These are phyloP conservation scores for Stagonosporopsis vannaccii DNA, from an alignment of 2,329 filamentous ascomycete genomes.

Conservation along the genomic window DNA sequence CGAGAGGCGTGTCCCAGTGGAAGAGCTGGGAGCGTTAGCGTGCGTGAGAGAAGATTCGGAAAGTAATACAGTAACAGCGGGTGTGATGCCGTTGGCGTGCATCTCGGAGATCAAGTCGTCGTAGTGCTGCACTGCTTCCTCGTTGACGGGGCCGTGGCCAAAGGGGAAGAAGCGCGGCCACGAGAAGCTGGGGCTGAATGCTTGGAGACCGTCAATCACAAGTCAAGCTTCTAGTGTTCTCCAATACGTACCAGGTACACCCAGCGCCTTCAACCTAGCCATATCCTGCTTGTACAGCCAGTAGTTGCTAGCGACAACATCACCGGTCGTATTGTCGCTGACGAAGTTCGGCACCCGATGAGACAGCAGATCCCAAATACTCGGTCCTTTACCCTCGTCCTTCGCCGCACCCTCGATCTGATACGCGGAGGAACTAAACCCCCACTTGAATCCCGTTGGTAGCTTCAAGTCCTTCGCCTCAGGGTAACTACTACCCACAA, in stretches of 20 bases:
- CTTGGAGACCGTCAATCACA: constrained; percentile 6
- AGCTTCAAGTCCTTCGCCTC: constrained; percentile 49
- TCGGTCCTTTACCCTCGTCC: constrained; percentile 53
- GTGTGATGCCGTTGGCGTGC: constrained; percentile 45
- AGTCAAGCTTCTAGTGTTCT: not conserved
- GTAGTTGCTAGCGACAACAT: constrained; percentile 53
- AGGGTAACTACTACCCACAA: constrained; percentile 48
- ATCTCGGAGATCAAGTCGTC: constrained; percentile 51
- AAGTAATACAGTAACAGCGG: constrained; percentile 39
- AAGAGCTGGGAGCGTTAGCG: constrained; percentile 36
- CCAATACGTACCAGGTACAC: constrained; percentile 30
- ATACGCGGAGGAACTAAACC: constrained; percentile 51
- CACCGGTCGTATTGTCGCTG: constrained; percentile 51
- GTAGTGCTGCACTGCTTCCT: constrained; percentile 48
- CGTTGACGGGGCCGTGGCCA: constrained; percentile 48
- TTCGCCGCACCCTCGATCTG: constrained; percentile 55
- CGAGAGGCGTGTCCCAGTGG: constrained; percentile 54
- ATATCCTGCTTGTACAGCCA: constrained; percentile 55
- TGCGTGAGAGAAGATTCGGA: too few species aligned
- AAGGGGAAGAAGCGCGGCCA: constrained; percentile 52
- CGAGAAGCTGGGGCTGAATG: constrained; percentile 48
- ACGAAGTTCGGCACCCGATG: constrained; percentile 53
- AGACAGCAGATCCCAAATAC: constrained; percentile 55
- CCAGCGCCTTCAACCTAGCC: constrained; percentile 47
- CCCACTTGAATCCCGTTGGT: constrained; percentile 54